Base-by-base conservation (phyloP, 805 yeast species). In the Ogataea siamensis region DNA sequence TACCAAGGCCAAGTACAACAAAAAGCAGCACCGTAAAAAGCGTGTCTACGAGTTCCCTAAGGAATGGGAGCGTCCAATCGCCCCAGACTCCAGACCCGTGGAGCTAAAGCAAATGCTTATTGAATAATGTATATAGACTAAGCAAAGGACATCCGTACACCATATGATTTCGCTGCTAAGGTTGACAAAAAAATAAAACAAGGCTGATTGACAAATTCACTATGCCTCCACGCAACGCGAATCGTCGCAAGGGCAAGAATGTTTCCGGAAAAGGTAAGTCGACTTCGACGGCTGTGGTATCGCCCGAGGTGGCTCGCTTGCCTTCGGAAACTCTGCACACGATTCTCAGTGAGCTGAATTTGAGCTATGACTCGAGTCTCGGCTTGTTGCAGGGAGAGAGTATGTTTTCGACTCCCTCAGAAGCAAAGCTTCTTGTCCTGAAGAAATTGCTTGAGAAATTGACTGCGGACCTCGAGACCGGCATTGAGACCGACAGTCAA, bases 1-100 rank as follows among this genome's bases (percentile, higher is more conserved):
- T 55, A 71, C 74, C 36, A 62, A 59, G 36, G 71, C 76, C 11
- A 76, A 69, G 53, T 54, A 66, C 17, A 46, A 47, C 13, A 62
- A 64, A 50, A 58, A 57, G 44, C 63, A 66, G 40, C 60, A 70
- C 47, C 66, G 70, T 53, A 62, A 60, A 47, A 58, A 67, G 45
- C 59, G 64, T 6, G 58, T 55, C 19, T 55, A 64, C 40, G 50
- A 63, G 38, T 88, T 86, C 69, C 97, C 98, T 11, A 78, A 78
- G 46, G 76, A 69, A 34, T 91, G 98, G 98, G 66, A 71, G 49
- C 71, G 80, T 42, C 84, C 86, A 8, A 73, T 85, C 53, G 83
- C 82, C 54, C 84, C 87, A 0, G 85, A 87, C 19, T 67, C 67
- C 40, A 56, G 64, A 49, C 63, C 51, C 40, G 62, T 69, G 29